Evolutionary conservation across 345 rosid genomes (phyloP).

Genomic region (Sisymbrium irio): DNA sequence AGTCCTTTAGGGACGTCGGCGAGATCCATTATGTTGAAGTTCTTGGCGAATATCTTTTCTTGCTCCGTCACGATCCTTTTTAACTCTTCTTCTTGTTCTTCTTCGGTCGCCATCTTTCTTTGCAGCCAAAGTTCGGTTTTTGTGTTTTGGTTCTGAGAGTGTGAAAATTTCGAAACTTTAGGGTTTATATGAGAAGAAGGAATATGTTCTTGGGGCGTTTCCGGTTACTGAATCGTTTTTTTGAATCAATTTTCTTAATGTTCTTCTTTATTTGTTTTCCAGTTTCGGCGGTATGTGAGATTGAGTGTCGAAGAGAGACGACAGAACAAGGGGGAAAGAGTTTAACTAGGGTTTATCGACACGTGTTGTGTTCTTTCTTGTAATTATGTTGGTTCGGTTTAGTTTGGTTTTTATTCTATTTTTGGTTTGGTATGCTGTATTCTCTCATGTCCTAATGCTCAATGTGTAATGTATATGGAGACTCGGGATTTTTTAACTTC

Average conservation of each 20-base stretch:
- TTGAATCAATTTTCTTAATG: not conserved
- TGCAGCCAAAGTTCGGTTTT: not conserved
- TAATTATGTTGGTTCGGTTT: too few relatives aligned
- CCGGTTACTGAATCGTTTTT: not conserved
- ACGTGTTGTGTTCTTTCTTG: not conserved
- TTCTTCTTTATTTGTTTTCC: not conserved
- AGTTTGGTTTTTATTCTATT: too few relatives aligned
- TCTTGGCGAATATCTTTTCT: constrained; percentile 23
- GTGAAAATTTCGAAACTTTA: not conserved
- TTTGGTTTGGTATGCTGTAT: too few relatives aligned
- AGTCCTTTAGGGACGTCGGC: constrained; percentile 71
- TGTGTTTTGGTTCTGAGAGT: not conserved
- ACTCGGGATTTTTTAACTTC: too few relatives aligned
- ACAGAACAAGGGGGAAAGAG: not conserved
- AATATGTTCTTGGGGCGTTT: not conserved
- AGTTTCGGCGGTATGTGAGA: not conserved
- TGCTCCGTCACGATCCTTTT: constrained; percentile 8
- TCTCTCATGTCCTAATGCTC: too few relatives aligned
- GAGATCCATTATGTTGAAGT: constrained; percentile 45
- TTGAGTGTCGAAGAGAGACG: not conserved
- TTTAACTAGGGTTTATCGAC: not conserved
- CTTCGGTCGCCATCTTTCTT: not conserved
- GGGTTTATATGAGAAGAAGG: constrained; percentile 1
- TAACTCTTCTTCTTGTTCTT: not conserved
- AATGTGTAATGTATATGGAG: too few relatives aligned